Evolutionary conservation across 2,329 filamentous ascomycete genomes (phyloP).

Genomic region (Penicillium sp.): DNA sequence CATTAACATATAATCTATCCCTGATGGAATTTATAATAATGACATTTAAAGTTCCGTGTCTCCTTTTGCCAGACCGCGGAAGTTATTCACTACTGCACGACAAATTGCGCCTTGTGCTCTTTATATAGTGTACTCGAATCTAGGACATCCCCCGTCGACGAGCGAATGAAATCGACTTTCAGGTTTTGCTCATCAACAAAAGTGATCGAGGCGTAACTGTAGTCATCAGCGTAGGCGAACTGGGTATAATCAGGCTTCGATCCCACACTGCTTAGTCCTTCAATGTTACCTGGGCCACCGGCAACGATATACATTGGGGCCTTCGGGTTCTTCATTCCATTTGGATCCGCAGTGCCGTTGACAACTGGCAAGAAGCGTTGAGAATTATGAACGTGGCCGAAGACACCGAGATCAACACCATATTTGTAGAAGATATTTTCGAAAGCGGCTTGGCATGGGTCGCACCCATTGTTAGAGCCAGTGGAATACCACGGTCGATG

Average conservation of each 20-base stretch:
- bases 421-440: conserved; percentile 60
- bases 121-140: conserved; percentile 57
- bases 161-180: conserved; percentile 57
- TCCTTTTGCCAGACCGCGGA: too few relatives aligned
- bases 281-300: conserved; percentile 62
- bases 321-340: conserved; percentile 56
- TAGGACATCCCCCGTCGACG: conserved; percentile 53
- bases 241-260: conserved; percentile 48
- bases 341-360: conserved; percentile 45
- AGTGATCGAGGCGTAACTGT: conserved; percentile 56
- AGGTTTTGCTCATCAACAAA: conserved; percentile 53
- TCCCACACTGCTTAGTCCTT: conserved; percentile 54
- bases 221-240: conserved; percentile 46
- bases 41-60: too few relatives aligned
- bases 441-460: conserved; percentile 56
- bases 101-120: conserved; percentile 52
- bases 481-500: conserved; percentile 56
- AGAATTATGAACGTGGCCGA: conserved; percentile 64
- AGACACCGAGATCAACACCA: conserved; percentile 61
- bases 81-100: conserved; percentile 54
- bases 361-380: conserved; percentile 53
- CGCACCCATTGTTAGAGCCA: conserved; percentile 42
- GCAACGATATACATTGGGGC: conserved; percentile 61
- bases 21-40: too few relatives aligned
- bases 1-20: too few relatives aligned